phyloP scores from a whole-genome alignment of 148 eudicot genomes.

The Linanthus parryae region DNA sequence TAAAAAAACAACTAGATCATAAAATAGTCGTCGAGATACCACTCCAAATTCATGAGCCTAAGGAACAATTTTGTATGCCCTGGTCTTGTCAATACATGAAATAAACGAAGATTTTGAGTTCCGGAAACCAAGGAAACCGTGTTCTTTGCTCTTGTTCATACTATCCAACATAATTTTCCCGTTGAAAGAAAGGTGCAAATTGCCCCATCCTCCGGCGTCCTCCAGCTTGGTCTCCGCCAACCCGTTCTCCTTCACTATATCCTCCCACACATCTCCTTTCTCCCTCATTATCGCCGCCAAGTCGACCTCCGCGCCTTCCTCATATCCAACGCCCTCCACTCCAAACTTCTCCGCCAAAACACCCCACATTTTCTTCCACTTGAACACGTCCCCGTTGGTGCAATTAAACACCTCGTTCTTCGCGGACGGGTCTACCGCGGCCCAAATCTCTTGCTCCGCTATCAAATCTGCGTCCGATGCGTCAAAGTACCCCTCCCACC shows the following conservation, averaged over 20 bases:
- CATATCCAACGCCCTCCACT: constrained; percentile 34
- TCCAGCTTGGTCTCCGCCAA: constrained; percentile 43
- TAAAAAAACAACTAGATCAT: too few species aligned
- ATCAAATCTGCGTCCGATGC: constrained; percentile 70
- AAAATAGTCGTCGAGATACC: too few species aligned
- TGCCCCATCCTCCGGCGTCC: constrained; percentile 56
- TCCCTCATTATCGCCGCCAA: constrained; percentile 63
- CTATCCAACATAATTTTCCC: constrained; percentile 22
- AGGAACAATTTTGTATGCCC: constrained; percentile 23
- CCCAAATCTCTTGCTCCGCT: constrained; percentile 83
- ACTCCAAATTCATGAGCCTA: too few species aligned
- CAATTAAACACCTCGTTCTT: constrained; percentile 62
- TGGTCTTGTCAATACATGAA: constrained; percentile 57
- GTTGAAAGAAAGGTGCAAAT: constrained; percentile 37
- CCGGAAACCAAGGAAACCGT: constrained; percentile 57
- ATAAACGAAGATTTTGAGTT: constrained; percentile 43
- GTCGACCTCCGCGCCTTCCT: constrained; percentile 19
- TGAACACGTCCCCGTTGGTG: constrained; percentile 68
- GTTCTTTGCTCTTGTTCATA: constrained; percentile 72
- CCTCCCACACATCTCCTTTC: constrained; percentile 62
- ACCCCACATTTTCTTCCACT: constrained; percentile 72
- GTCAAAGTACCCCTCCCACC: constrained; percentile 54
- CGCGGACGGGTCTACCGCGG: constrained; percentile 48
- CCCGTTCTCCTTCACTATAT: constrained; percentile 48
- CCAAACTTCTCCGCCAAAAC: constrained; percentile 56